Evolutionary conservation across 108 stramenopile genomes (phyloP), one percentile per base, ranked within the genome.

Genomic region (Nitzschia inconspicua): DNA sequence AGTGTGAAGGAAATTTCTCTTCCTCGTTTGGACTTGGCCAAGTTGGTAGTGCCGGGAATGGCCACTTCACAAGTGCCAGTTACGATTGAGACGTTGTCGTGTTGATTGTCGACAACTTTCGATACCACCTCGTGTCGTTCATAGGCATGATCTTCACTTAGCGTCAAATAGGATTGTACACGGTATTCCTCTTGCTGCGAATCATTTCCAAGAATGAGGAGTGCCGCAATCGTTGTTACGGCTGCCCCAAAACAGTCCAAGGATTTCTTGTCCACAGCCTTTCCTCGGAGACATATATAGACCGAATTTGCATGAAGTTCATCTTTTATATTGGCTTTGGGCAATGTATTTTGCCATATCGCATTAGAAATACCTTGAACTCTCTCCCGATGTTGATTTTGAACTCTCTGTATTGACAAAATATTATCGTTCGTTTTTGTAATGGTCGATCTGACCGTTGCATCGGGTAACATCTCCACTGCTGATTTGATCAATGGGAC

Each of bases 121-220:
- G 22, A 18, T n/a, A 4, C 47, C 23, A 64, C 18, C 0, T 18
- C 27, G 48, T 84, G 79, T 29, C 73, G 63, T 59, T 84, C 79
- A 44, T 84, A 84, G 23, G 79, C 79, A 67, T 83, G 82, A 72
- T 83, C 82, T 63, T 83, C 82, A 32, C 75, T 77, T 35, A 83
- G 30, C 1, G 72, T 72, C 50, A 83, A 63, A 13, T 53, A 32
- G 18, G 50, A 51, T 11, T 19, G 30, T 39, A 14, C 11, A 14
- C 37, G 14, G 11, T 11, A 39, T 39, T 39, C n/a, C n/a, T 39
- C 37, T 39, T 11, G n/a, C 13, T 37, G 10, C 13, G 36, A 3
- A 20, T 25, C 18, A n/a, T 54, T 44, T 68, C 66, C 79, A 4
- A 69, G 47, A 3, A 78, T 28, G 40, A 73, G 65, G 56, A 80